These are phyloP conservation scores for Aphanoascus verrucosus DNA, from an alignment of 2,329 filamentous ascomycete genomes.

Conservation along the genomic window DNA sequence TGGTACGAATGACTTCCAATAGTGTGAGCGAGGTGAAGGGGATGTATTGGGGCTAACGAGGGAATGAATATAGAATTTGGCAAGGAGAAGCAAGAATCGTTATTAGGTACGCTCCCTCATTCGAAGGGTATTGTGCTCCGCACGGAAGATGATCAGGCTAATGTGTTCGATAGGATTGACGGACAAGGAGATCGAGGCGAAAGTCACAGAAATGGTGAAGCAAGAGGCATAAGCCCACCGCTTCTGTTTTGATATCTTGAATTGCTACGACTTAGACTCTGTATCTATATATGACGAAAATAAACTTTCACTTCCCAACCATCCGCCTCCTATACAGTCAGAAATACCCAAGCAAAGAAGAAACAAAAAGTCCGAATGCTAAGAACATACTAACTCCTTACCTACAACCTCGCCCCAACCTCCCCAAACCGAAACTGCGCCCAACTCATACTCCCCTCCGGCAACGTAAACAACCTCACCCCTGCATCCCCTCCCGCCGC, in stretches of 20 bases:
- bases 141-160: slow-evolving; percentile 8
- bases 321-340: not conserved
- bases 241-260: slow-evolving; percentile 19
- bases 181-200: slow-evolving; percentile 60
- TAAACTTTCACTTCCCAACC: slow-evolving; percentile 10
- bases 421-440: slow-evolving; percentile 45
- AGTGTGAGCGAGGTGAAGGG: not conserved
- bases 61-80: slow-evolving; percentile 45
- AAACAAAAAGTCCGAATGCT: slow-evolving; percentile 14
- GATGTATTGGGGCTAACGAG: not conserved
- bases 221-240: slow-evolving; percentile 26
- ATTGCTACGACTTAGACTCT: slow-evolving; percentile 19
- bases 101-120: slow-evolving; percentile 41
- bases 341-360: slow-evolving; percentile 8
- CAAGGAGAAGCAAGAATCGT: slow-evolving; percentile 54
- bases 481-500: slow-evolving; percentile 43
- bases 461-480: slow-evolving; percentile 39
- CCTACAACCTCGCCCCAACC: slow-evolving; percentile 15
- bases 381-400: not conserved
- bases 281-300: slow-evolving; percentile 28
- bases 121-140: not conserved
- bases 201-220: slow-evolving; percentile 54
- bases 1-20: slow-evolving; percentile 45
- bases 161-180: slow-evolving; percentile 44
- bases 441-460: slow-evolving; percentile 45